Conservation (phyloP, 2,329 filamentous ascomycete species). For the Eurotiales sp. region DNA sequence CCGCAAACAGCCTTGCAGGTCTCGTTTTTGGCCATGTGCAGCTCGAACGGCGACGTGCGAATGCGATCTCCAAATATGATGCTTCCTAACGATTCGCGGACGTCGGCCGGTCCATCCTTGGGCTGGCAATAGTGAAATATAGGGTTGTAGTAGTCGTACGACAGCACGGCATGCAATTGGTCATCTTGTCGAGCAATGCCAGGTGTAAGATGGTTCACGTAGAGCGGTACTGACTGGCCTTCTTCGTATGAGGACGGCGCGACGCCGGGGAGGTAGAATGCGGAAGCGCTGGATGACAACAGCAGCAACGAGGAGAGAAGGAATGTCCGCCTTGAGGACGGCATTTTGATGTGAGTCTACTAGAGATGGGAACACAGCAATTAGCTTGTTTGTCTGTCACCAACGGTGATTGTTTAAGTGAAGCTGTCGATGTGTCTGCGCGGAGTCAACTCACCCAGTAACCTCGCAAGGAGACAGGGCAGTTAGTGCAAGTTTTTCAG, state of each 20-base stretch:
- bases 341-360: conserved; percentile 29
- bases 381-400: no score
- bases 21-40: conserved; percentile 83
- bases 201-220: conserved; percentile 90
- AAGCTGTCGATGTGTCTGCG: background rate
- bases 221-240: conserved; percentile 76
- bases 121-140: conserved; percentile 86
- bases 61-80: conserved; percentile 97
- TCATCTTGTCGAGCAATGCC: conserved; percentile 72
- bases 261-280: conserved; percentile 95
- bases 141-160: conserved; percentile 92
- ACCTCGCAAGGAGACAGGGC: no score
- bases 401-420: no score
- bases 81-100: conserved; percentile 87
- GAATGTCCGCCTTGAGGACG: conserved; percentile 28
- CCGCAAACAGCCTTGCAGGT: conserved; percentile 78
- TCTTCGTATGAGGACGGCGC: conserved; percentile 86
- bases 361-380: background rate
- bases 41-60: conserved; percentile 89
- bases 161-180: conserved; percentile 84
- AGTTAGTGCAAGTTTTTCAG: no score
- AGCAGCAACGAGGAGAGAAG: conserved; percentile 29
- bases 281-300: conserved; percentile 45
- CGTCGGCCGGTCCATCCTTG: conserved; percentile 68
- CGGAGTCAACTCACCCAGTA: no score